These are phyloP conservation scores for Tylopilus orsonianus DNA, from an alignment of 1,284 basidiomycete species.

Conservation along the genomic window DNA sequence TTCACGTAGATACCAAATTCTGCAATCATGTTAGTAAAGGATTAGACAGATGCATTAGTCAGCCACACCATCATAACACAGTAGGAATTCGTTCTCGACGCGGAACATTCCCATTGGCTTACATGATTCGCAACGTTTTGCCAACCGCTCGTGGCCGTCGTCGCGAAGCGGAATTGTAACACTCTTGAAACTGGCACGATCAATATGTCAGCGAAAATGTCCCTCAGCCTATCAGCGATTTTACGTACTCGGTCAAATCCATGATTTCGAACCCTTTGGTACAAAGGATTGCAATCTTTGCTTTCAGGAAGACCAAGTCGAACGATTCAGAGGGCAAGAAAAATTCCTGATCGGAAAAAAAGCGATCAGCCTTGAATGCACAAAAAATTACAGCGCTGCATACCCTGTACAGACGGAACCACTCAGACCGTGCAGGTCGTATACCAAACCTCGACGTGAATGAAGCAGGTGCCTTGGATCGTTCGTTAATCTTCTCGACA, in stretches of 20 bases:
- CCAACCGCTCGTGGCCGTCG: constrained; percentile 70
- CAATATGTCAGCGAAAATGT: constrained; percentile 7
- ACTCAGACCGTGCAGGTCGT: constrained; percentile 78
- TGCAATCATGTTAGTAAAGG: constrained; percentile 33
- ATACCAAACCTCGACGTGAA: constrained; percentile 74
- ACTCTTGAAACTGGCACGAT: constrained; percentile 72
- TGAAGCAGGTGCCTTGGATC: constrained; percentile 61
- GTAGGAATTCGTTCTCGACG: constrained; percentile 85
- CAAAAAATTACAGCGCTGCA: constrained; percentile 22
- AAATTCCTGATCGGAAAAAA: constrained; percentile 61
- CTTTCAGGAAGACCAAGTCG: constrained; percentile 88
- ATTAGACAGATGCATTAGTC: not conserved
- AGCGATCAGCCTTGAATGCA: constrained; percentile 1
- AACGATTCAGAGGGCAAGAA: constrained; percentile 88
- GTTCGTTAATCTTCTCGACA: constrained; percentile 79
- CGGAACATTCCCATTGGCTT: constrained; percentile 93
- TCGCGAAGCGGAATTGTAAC: constrained; percentile 84
- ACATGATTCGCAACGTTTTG: constrained; percentile 80
- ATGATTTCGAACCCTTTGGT: constrained; percentile 97
- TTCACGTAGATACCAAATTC: constrained; percentile 92
- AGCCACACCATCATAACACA: constrained; percentile 84
- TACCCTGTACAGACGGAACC: constrained; percentile 88
- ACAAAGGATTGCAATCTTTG: constrained; percentile 89
- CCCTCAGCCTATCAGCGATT: not conserved
- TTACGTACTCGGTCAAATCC: constrained; percentile 82